These are phyloP conservation scores for Melastoma candidum DNA, from an alignment of 441 rosid genomes.

Conservation along the genomic window DNA sequence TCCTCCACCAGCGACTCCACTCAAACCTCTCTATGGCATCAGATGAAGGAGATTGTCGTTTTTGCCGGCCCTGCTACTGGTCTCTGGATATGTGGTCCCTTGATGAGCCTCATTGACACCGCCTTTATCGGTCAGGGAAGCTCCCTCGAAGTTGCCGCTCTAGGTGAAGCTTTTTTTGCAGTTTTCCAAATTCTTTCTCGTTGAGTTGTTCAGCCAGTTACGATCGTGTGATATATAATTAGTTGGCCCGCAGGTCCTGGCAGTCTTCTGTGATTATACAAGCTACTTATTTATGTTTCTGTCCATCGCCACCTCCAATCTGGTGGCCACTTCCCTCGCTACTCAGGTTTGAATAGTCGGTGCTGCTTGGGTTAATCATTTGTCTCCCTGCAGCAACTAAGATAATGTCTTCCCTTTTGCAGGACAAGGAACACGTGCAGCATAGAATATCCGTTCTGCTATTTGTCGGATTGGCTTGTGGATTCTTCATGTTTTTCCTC, in stretches of 20 bases:
- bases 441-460: slow-evolving; percentile 58
- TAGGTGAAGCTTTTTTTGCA: slow-evolving; percentile 16
- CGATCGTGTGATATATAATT: background rate
- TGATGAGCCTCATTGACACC: slow-evolving; percentile 19
- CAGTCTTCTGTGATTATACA: slow-evolving; percentile 11
- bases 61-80: slow-evolving; percentile 20
- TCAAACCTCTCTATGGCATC: slow-evolving; percentile 14
- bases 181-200: no score
- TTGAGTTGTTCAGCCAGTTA: no score
- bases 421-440: slow-evolving; percentile 54
- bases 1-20: background rate
- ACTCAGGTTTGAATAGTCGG: slow-evolving; percentile 1
- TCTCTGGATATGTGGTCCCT: slow-evolving; percentile 18
- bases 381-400: background rate
- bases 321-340: slow-evolving; percentile 15
- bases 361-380: background rate
- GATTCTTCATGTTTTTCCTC: slow-evolving; percentile 38
- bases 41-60: slow-evolving; percentile 18
- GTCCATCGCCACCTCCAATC: slow-evolving; percentile 11
- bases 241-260: slow-evolving; percentile 7
- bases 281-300: slow-evolving; percentile 16
- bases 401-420: slow-evolving; percentile 9
- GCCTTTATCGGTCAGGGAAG: slow-evolving; percentile 17
- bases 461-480: slow-evolving; percentile 46
- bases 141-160: slow-evolving; percentile 34